Conservation (phyloP, 148 eudicot genomes). For the Limonium bicolor region DNA sequence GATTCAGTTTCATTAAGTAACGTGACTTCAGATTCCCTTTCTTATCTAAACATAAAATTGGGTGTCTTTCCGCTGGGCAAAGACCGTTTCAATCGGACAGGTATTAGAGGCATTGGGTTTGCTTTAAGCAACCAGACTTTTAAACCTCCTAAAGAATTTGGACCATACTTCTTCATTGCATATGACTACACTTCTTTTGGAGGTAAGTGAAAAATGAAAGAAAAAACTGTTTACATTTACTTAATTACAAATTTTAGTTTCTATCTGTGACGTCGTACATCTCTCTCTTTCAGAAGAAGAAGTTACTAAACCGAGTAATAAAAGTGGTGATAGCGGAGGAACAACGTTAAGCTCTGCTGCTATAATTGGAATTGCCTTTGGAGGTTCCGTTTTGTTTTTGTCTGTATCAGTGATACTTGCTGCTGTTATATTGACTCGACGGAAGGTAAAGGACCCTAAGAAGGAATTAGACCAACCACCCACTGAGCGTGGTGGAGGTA, state of each 20-base stretch:
- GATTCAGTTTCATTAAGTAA: slow-evolving; percentile 49
- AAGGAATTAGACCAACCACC: too few species aligned
- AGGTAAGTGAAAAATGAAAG: slow-evolving; percentile 16
- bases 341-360: slow-evolving; percentile 20
- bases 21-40: slow-evolving; percentile 15
- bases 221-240: too few species aligned
- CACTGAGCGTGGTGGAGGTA: slow-evolving; percentile 27
- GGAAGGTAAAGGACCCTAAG: too few species aligned
- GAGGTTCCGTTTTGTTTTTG: slow-evolving; percentile 23
- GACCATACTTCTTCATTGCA: slow-evolving; percentile 48
- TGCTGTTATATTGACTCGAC: too few species aligned
- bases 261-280: too few species aligned
- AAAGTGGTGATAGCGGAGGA: slow-evolving; percentile 10
- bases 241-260: too few species aligned
- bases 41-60: slow-evolving; percentile 28
- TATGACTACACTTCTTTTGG: slow-evolving; percentile 15
- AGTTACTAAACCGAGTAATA: too few species aligned
- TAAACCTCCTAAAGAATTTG: slow-evolving; percentile 33
- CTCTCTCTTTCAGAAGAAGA: neutral
- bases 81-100: slow-evolving; percentile 39
- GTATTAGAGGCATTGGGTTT: slow-evolving; percentile 31
- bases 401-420: too few species aligned
- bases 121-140: slow-evolving; percentile 48
- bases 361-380: slow-evolving; percentile 26
- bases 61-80: slow-evolving; percentile 42